Evolutionary conservation across 139 green algal genomes (phyloP).

Genomic region (Limnomonas spitsbergensis): DNA sequence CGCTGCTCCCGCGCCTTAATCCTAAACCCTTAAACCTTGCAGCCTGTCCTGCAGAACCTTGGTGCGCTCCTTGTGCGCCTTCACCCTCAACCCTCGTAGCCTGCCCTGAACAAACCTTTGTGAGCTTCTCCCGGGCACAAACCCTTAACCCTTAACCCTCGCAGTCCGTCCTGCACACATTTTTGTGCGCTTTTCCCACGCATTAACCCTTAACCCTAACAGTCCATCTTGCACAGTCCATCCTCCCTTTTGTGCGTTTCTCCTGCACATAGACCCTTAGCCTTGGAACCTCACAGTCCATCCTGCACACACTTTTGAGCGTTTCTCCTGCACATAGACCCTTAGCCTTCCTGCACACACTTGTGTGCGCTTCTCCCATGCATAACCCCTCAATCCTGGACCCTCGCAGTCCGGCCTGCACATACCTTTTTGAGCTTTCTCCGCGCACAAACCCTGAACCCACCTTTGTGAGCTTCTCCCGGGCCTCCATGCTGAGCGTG

Average conservation of each 20-base stretch:
- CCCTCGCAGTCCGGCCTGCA: not conserved
- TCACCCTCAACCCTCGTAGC: not conserved
- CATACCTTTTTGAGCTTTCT: no score
- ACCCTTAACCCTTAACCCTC: no score
- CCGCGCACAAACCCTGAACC: not conserved
- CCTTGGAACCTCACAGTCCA: no score
- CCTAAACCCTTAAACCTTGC: not conserved
- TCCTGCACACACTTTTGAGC: no score
- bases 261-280: no score
- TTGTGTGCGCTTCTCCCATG: not conserved
- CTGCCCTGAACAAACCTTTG: no score
- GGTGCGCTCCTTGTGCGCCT: not conserved
- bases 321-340: constrained; percentile 90
- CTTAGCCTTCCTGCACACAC: constrained; percentile 25
- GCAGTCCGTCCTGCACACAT: no score
- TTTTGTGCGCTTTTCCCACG: not conserved
- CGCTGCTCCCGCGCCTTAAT: not conserved
- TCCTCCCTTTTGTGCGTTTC: no score
- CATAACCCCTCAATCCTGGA: not conserved
- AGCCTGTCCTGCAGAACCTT: not conserved
- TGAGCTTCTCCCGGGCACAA: not conserved
- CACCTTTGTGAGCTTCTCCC: constrained; percentile 86
- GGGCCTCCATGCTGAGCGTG: constrained; percentile 81
- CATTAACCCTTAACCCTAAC: not conserved
- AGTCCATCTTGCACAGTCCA: not conserved